phyloP scores from a whole-genome alignment of 2,329 filamentous ascomycete genomes.

The Aspergillus sp. region DNA sequence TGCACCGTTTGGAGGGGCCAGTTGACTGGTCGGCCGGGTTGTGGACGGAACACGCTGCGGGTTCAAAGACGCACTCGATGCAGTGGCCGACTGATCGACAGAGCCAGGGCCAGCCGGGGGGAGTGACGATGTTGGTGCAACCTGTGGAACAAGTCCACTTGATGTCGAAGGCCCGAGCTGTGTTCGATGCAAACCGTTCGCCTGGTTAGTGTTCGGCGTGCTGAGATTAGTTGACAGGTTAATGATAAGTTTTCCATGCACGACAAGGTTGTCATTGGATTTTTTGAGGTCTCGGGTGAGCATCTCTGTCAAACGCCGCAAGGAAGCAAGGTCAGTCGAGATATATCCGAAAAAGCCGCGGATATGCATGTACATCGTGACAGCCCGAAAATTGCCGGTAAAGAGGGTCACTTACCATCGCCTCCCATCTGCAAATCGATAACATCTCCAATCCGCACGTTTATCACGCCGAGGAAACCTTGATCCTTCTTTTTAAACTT shows the following conservation, averaged over 20 bases:
- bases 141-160: conserved; percentile 39
- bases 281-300: conserved; percentile 96
- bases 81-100: conserved; percentile 29
- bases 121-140: conserved; percentile 27
- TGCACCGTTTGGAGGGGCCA: conserved; percentile 38
- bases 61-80: conserved; percentile 35
- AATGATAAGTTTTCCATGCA: conserved; percentile 95
- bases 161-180: conserved; percentile 37
- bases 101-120: conserved; percentile 29
- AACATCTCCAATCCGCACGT: conserved; percentile 90
- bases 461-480: conserved; percentile 96
- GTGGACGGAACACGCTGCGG: conserved; percentile 36
- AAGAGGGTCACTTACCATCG: conserved; percentile 67
- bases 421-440: conserved; percentile 86
- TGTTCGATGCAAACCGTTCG: conserved; percentile 37
- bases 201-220: conserved; percentile 62
- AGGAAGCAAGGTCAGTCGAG: conserved; percentile 13
- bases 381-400: background rate
- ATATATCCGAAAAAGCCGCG: background rate
- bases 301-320: conserved; percentile 66
- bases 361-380: background rate
- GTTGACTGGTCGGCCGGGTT: conserved; percentile 40
- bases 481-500: conserved; percentile 99
- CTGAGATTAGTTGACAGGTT: conserved; percentile 90
- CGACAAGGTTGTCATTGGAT: conserved; percentile 95